Percentiles rank a stretch among this genome's conserved stretches.
These are phyloP conservation scores for Turnera subulata DNA, from an alignment of 345 rosid genomes.

Conservation along the genomic window DNA sequence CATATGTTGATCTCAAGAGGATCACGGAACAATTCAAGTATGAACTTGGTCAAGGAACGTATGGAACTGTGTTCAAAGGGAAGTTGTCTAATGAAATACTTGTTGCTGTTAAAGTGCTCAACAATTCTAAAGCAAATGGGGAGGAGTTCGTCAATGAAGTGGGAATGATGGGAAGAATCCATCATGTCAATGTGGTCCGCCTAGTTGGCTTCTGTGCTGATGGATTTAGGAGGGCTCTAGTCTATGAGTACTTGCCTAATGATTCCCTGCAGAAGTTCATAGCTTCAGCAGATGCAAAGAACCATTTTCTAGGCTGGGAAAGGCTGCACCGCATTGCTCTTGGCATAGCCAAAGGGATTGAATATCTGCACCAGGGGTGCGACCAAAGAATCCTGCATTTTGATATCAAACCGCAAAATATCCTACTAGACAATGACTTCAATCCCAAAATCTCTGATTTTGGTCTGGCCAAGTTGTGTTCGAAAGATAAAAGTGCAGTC, in stretches of 20 bases:
- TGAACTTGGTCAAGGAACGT: conserved; percentile 5
- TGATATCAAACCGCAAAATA: conserved; percentile 3
- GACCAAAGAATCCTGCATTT: conserved; percentile 11
- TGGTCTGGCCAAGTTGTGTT: conserved; percentile 6
- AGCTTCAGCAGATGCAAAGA: not conserved
- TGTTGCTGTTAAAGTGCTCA: conserved; percentile 10
- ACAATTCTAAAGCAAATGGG: not conserved
- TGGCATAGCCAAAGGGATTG: conserved; percentile 6
- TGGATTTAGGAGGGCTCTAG: conserved; percentile 4
- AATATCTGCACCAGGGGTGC: conserved; percentile 12
- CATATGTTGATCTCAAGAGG: not conserved
- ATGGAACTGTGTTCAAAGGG: conserved; percentile 11
- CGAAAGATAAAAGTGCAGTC: conserved; percentile 3
- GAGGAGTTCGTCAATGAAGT: conserved; percentile 9
- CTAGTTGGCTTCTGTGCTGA: conserved; percentile 13
- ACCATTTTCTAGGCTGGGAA: conserved; percentile 6
- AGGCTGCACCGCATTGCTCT: conserved; percentile 1
- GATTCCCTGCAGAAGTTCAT: conserved; percentile 9
- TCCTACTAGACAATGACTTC: conserved; percentile 4
- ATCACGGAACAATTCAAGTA: conserved; percentile 4
- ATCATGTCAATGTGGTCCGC: conserved; percentile 12
- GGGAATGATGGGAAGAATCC: conserved; percentile 4
- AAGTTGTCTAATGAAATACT: conserved; percentile 1
- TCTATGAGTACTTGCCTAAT: conserved; percentile 11
- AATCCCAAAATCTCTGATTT: conserved; percentile 9